A percentile compares a stretch with the other conserved stretches of the same genome.
These are phyloP conservation scores for Arthrinium puccinioides DNA, from an alignment of 2,329 filamentous ascomycete species.

Conservation along the genomic window DNA sequence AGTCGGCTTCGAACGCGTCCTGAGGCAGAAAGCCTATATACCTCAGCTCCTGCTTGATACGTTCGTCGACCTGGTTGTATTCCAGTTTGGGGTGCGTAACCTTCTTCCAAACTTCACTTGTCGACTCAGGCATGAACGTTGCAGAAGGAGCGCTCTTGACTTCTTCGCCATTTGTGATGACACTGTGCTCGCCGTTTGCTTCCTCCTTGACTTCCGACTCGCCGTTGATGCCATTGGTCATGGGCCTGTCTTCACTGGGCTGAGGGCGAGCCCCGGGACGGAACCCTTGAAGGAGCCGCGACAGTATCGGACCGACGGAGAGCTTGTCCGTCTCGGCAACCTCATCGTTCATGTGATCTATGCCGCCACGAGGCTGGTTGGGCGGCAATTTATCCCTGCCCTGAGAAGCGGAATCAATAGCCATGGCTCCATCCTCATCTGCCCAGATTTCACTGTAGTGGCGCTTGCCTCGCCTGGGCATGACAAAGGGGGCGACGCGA, in stretches of 20 bases:
- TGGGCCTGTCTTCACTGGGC: constrained; percentile 48
- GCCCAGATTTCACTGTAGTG: constrained; percentile 90
- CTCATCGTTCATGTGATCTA: constrained; percentile 82
- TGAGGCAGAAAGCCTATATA: constrained; percentile 80
- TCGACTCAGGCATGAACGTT: constrained; percentile 71
- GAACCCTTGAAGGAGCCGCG: constrained; percentile 72
- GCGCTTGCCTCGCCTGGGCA: constrained; percentile 76
- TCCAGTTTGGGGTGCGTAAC: constrained; percentile 70
- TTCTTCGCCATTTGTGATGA: constrained; percentile 28
- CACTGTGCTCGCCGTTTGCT: constrained; percentile 37
- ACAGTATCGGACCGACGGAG: constrained; percentile 79
- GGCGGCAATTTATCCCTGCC: constrained; percentile 60
- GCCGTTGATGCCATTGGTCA: constrained; percentile 39
- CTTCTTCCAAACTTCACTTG: constrained; percentile 71
- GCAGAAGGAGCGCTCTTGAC: constrained; percentile 55
- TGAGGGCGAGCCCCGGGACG: constrained; percentile 63
- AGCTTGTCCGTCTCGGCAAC: constrained; percentile 84
- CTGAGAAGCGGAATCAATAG: constrained; percentile 58
- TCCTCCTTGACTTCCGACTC: constrained; percentile 46
- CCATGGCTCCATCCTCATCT: constrained; percentile 80
- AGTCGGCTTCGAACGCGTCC: constrained; percentile 62
- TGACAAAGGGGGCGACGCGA: constrained; percentile 72
- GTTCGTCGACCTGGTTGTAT: constrained; percentile 80
- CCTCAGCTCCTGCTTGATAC: constrained; percentile 81
- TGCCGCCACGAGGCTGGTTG: constrained; percentile 77